Conservation (phyloP, 2,329 filamentous ascomycete species). For the Sporothrix brasiliensis region DNA sequence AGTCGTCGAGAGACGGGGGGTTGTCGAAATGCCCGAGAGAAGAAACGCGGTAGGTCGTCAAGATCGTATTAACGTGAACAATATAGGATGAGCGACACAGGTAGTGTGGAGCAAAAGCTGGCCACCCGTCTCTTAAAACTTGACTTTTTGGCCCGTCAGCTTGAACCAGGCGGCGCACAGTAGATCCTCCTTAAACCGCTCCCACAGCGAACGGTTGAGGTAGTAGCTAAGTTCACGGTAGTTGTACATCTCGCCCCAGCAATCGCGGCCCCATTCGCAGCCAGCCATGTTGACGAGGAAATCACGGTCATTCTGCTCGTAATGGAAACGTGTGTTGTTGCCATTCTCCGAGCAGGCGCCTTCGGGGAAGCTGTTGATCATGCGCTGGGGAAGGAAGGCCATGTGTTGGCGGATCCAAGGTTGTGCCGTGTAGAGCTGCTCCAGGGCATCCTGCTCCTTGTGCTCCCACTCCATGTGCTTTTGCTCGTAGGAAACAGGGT, state of each 20-base stretch:
- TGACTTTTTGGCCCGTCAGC: constrained; percentile 63
- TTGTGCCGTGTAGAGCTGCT: constrained; percentile 87
- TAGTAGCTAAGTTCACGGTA: constrained; percentile 90
- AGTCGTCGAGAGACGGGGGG: not conserved
- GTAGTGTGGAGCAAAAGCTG: not conserved
- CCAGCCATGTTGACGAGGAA: constrained; percentile 99
- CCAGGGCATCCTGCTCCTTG: constrained; percentile 94
- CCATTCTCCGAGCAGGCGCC: constrained; percentile 82
- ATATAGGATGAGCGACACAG: not conserved
- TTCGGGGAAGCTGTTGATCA: constrained; percentile 90
- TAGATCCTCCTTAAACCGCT: constrained; percentile 70
- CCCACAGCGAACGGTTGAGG: constrained; percentile 82
- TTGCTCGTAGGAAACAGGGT: constrained; percentile 95
- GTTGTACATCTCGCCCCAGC: constrained; percentile 97
- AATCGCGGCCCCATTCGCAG: constrained; percentile 95
- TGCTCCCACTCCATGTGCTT: constrained; percentile 99
- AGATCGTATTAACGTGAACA: constrained; percentile 28
- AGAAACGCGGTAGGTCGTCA: constrained; percentile 26
- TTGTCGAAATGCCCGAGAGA: constrained; percentile 15
- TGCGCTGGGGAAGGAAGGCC: constrained; percentile 86
- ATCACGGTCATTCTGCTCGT: constrained; percentile 80
- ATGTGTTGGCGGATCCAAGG: constrained; percentile 90
- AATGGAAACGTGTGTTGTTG: constrained; percentile 79
- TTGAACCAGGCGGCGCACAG: constrained; percentile 65
- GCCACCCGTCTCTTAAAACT: constrained; percentile 48